Evolutionary conservation across 495 filamentous ascomycete species (phyloP).

Genomic region (Lichina pygmaea): DNA sequence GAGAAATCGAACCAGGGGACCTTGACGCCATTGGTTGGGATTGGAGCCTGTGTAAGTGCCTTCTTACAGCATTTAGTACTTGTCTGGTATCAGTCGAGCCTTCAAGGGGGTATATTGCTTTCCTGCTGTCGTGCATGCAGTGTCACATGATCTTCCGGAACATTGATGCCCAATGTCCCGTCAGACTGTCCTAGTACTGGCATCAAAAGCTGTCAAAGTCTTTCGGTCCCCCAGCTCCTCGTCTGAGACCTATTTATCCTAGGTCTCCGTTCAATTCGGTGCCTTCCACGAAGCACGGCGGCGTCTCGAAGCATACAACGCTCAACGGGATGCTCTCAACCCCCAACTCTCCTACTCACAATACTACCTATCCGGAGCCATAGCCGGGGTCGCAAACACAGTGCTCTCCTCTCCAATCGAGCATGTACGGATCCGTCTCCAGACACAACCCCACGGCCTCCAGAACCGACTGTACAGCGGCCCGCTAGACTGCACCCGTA

Average conservation of each 20-base stretch:
- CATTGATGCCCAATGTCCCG: too few relatives aligned
- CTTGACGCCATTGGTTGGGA: slow-evolving; percentile 81
- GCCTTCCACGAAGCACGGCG: slow-evolving; percentile 85
- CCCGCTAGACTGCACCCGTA: slow-evolving; percentile 70
- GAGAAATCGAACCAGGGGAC: slow-evolving; percentile 28
- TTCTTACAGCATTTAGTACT: too few relatives aligned
- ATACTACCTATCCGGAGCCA: slow-evolving; percentile 76
- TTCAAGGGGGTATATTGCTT: neutral
- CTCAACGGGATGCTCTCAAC: slow-evolving; percentile 9
- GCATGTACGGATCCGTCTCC: slow-evolving; percentile 89
- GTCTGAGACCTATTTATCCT: neutral
- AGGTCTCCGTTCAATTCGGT: slow-evolving; percentile 88
- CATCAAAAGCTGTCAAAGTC: too few relatives aligned
- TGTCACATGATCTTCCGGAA: neutral
- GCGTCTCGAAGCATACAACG: slow-evolving; percentile 49
- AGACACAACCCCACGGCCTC: slow-evolving; percentile 81
- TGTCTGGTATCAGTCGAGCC: too few relatives aligned
- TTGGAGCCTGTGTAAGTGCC: slow-evolving; percentile 63
- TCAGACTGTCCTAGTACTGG: too few relatives aligned
- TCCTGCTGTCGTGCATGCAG: neutral
- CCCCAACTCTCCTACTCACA: slow-evolving; percentile 43
- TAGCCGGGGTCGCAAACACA: slow-evolving; percentile 76
- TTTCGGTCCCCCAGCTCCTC: too few relatives aligned
- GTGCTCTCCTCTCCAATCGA: slow-evolving; percentile 81
- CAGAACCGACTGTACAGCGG: slow-evolving; percentile 45